Percentiles rank a stretch among this genome's conserved stretches.
Conservation (phyloP, 768 basidiomycete species). For the Tremella yokohamensis region DNA sequence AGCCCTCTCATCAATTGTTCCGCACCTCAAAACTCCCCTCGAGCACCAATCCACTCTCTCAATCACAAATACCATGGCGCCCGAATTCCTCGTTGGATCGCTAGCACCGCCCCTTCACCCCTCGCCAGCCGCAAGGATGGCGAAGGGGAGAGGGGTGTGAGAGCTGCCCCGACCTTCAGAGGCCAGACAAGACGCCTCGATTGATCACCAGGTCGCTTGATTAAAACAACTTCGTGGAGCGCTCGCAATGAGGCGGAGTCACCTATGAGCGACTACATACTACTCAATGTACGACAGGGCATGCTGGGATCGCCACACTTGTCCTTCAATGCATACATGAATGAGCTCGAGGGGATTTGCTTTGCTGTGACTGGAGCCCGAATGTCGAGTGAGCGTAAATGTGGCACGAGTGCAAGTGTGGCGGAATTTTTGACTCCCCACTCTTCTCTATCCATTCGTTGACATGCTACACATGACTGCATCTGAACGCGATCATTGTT, state of each 20-base stretch:
- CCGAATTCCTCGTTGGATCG: slow-evolving; percentile 34
- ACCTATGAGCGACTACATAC: slow-evolving; percentile 45
- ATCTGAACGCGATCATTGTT: too few relatives aligned
- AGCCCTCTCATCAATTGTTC: background rate
- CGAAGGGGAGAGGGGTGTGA: slow-evolving; percentile 10
- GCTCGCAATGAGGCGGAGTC: slow-evolving; percentile 41
- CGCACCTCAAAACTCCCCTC: slow-evolving; percentile 3
- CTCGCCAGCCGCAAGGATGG: background rate
- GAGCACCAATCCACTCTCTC: slow-evolving; percentile 8
- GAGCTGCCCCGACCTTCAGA: slow-evolving; percentile 23
- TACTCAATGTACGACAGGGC: too few relatives aligned
- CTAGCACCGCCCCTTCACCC: slow-evolving; percentile 25
- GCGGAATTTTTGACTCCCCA: too few relatives aligned
- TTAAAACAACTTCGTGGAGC: slow-evolving; percentile 50
- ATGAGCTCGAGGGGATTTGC: too few relatives aligned
- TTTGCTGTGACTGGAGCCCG: too few relatives aligned
- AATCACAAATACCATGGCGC: slow-evolving; percentile 12
- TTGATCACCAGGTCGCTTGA: slow-evolving; percentile 21
- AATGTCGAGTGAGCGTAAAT: too few relatives aligned
- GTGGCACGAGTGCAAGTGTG: too few relatives aligned
- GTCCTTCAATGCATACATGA: too few relatives aligned
- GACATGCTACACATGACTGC: too few relatives aligned
- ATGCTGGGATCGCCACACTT: too few relatives aligned
- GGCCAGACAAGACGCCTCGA: slow-evolving; percentile 49
- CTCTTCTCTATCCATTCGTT: too few relatives aligned